Percentiles rank a stretch among this genome's conserved stretches.
Evolutionary conservation across 1,139 yeast genomes (phyloP).

Genomic region (Trichomonascaceae sp.): DNA sequence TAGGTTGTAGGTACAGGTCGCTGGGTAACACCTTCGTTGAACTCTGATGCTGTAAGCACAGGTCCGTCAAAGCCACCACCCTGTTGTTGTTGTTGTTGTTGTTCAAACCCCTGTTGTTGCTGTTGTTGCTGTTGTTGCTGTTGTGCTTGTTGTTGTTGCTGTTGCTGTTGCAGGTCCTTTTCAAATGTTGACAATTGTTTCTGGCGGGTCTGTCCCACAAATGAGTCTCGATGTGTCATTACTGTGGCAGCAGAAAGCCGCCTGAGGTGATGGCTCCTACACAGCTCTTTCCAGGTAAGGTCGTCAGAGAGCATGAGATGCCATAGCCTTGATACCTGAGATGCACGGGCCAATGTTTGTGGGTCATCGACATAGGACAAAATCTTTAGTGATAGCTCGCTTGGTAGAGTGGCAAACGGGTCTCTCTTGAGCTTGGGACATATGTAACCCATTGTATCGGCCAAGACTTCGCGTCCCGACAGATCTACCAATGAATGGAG

Average conservation of each 20-base stretch:
- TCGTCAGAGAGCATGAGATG: constrained; percentile 29
- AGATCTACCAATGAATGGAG: constrained; percentile 18
- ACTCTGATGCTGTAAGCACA: constrained; percentile 22
- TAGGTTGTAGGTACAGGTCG: constrained; percentile 25
- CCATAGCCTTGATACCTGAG: constrained; percentile 33
- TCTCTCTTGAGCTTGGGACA: constrained; percentile 69
- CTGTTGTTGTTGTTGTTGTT: constrained; percentile 1
- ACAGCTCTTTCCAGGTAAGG: constrained; percentile 30
- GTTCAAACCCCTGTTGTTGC: too few relatives aligned
- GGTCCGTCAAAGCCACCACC: neutral
- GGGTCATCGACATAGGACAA: constrained; percentile 64
- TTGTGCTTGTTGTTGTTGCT: too few relatives aligned
- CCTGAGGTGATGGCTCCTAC: constrained; percentile 28
- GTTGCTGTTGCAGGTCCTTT: neutral
- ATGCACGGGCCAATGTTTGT: constrained; percentile 29
- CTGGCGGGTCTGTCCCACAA: neutral
- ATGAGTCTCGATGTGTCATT: neutral
- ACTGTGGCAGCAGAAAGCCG: constrained; percentile 24
- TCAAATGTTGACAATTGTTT: neutral
- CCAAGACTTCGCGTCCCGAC: constrained; percentile 42
- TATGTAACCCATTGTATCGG: constrained; percentile 65
- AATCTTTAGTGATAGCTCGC: constrained; percentile 71
- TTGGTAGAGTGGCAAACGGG: constrained; percentile 71
- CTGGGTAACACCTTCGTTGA: constrained; percentile 24
- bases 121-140: too few relatives aligned